Base-by-base conservation (phyloP, 257 asterid species). In the Nicotiana undulata region DNA sequence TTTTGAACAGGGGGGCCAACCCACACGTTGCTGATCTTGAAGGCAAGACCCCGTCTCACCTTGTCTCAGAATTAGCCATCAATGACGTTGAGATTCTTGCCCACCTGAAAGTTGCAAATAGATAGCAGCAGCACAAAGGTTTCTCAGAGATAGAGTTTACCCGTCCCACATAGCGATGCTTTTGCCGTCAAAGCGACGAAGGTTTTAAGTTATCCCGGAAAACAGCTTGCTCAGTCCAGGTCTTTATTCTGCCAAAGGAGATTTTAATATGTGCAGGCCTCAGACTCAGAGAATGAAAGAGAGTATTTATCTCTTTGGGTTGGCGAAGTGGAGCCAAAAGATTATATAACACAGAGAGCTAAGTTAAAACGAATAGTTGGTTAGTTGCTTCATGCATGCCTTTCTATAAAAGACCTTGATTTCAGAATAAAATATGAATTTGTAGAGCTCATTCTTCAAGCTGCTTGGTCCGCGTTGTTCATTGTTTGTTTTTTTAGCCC, bases 21-120 rank as follows among this genome's bases (percentile, higher is more conserved):
- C 90, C 97, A 11, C 88, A 84, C 82, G 95, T 90, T 58, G 86
- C 72, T 80, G 98, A 93, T 85, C 85, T 87, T 40, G 93, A 85
- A 81, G 99, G 97, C 55, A 91, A 86, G 85, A 90, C 93, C 37
- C 92, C 97, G 76, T 68, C 76, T 79, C 91, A 90, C 83, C 91
- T 93, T 52, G 82, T 90, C 67, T 83, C 82, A 81, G 97, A 92
- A 77, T 89, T 90, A 13, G 82, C 83, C 56, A 86, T 88, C 6
- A 86, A 87, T 72, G 98, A 95, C 65, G 88, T 86, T 2, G 97
- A 92, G 89, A 90, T 95, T 79, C 88, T 89, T 55, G 89, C 94
- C 77, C 91, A 91, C 80, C 83, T 92, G 85, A 96, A 91, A 89
- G 83, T 74, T 67, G 83, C 88, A 82, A 84, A 79, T 52, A 88